Base-by-base conservation (phyloP, 805 yeast species). In the Sugiyamaella floridensis region DNA sequence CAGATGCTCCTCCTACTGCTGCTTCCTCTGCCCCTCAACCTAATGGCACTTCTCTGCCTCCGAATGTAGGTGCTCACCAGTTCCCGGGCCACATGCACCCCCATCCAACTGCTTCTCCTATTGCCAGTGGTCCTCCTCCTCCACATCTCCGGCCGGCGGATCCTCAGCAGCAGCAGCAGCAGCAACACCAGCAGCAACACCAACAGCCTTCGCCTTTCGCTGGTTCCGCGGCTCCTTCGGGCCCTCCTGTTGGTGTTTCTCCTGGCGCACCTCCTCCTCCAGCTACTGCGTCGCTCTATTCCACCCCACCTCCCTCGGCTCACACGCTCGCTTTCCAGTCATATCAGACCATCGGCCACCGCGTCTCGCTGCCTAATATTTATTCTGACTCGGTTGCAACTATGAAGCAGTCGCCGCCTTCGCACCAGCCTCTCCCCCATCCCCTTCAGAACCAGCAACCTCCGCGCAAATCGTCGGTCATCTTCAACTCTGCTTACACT, bases 351-450 rank as follows among this genome's bases (percentile, higher is more conserved):
- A 52, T 54, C 12, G 61, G 58, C 34, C 61, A 59, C 45, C 52
- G 63, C 22, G 60, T 58, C 18, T 60, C 63, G 16, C 52, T 60
- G 40, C 63, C 62, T 12, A 59, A 60, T 47, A 59, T 60, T 48
- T 52, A 59, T 41, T 51, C 60, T 8, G 56, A 48, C 6, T 49
- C 55, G 42, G 43, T 29, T 46, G 43, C 26, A 32, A 44, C 22
- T 4, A 37, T 32, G 16, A 29, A 41, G n/a, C 48, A 45, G 40
- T 32, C 45, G 12, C 55, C 47, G 19, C 47, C 40, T 2, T 14
- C 37, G n/a, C 43, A 43, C 12, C 47, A 40, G 12, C 43, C 11
- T 18, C 58, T 28, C 12, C 51, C 18, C 22, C 48, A 50, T 5
- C 43, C 26, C 41, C 48, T 49, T 44, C 53, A 50, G 29, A 49